phyloP scores from a whole-genome alignment of 208 protist species.

The Leishmania amazonensis region DNA sequence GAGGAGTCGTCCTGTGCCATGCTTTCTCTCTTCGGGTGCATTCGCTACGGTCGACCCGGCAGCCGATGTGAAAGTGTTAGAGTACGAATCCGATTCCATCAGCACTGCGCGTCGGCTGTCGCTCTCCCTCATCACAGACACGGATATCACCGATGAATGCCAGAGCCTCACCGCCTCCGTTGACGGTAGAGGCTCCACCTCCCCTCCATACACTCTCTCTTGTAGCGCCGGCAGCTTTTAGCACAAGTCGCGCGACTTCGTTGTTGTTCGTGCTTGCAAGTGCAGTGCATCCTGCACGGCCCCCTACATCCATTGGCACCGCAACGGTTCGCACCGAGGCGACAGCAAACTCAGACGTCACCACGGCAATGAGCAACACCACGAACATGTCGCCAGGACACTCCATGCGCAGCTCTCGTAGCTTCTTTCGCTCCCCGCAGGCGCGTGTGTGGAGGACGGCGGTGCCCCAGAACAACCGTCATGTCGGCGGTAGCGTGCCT shows the following conservation, averaged over 20 bases:
- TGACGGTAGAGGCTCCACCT: constrained; percentile 3
- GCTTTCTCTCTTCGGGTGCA: background rate
- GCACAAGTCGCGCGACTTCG: background rate
- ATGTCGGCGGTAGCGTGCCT: too few species aligned
- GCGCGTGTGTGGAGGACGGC: constrained; percentile 6
- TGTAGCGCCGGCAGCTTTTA: background rate
- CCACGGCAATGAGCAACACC: background rate
- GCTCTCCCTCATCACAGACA: constrained; percentile 19
- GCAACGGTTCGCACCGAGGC: background rate
- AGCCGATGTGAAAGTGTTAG: background rate
- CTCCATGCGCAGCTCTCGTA: background rate
- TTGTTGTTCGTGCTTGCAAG: background rate
- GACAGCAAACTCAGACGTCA: background rate
- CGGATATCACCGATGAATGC: constrained; percentile 28
- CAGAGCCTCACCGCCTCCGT: background rate
- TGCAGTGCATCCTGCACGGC: background rate
- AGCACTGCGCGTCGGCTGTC: background rate
- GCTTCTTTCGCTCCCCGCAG: background rate
- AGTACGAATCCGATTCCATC: background rate
- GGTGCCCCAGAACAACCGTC: background rate
- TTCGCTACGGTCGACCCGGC: background rate
- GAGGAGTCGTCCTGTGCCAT: background rate
- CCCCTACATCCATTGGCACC: background rate
- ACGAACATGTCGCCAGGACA: constrained; percentile 2
- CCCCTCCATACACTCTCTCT: background rate